Evolutionary conservation across 805 yeast species (phyloP).

Genomic region (baker's yeast (Saccharomyces cerevisiae)): DNA sequence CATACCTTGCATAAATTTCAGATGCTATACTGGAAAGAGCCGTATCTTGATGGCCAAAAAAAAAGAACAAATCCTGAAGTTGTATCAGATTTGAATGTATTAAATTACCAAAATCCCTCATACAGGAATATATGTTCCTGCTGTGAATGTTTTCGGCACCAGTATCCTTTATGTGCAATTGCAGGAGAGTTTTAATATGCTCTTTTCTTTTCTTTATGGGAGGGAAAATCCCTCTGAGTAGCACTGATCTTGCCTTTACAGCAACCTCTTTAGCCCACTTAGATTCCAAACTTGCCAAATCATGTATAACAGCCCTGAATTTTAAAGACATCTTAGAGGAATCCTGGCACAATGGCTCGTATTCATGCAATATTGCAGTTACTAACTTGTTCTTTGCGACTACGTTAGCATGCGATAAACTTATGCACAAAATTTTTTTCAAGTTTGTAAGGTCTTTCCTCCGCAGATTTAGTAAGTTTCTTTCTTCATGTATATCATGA

Average conservation of each 20-base stretch:
- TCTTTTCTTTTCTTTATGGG: conserved; percentile 92
- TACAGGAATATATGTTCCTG: conserved; percentile 71
- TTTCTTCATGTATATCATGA: conserved; percentile 72
- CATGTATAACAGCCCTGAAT: conserved; percentile 63
- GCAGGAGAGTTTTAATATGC: conserved; percentile 90
- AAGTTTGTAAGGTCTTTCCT: conserved; percentile 77
- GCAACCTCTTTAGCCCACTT: conserved; percentile 90
- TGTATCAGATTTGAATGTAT: conserved; percentile 94
- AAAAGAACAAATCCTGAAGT: conserved; percentile 90
- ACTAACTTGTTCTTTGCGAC: conserved; percentile 87
- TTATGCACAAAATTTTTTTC: conserved; percentile 58
- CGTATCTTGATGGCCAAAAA: conserved; percentile 72
- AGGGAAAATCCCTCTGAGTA: conserved; percentile 94
- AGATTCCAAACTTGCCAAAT: conserved; percentile 79
- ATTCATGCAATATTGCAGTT: conserved; percentile 72
- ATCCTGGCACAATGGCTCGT: conserved; percentile 70
- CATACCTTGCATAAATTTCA: conserved; percentile 92
- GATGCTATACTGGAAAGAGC: conserved; percentile 94
- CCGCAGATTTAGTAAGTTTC: conserved; percentile 75
- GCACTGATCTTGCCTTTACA: conserved; percentile 87
- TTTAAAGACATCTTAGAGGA: conserved; percentile 59
- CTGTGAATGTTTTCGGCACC: conserved; percentile 77
- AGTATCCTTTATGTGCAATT: conserved; percentile 82
- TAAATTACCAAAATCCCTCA: conserved; percentile 75
- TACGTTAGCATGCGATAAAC: conserved; percentile 85